Evolutionary conservation across 2,329 filamentous ascomycete genomes (phyloP).

Genomic region (Neobulgaria alba): DNA sequence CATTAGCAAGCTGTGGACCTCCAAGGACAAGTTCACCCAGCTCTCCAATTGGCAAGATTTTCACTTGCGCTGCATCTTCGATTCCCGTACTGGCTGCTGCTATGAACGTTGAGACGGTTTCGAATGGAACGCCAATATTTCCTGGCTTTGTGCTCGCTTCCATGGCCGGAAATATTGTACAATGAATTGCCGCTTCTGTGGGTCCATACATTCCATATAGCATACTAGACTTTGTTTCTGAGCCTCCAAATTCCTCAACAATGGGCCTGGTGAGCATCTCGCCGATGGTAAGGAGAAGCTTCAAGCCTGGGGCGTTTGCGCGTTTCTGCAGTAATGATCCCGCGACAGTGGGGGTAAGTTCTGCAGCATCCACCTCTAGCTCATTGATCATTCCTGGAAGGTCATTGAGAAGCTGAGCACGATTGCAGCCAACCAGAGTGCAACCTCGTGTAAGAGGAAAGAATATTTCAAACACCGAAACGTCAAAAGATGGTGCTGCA

Average conservation of each 20-base stretch:
- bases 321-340: conserved; percentile 66
- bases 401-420: conserved; percentile 64
- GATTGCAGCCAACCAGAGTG: conserved; percentile 65
- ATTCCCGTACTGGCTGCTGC: conserved; percentile 14
- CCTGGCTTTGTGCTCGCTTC: conserved; percentile 45
- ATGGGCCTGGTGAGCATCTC: conserved; percentile 82
- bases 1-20: conserved; percentile 68
- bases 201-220: conserved; percentile 93
- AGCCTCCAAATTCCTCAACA: conserved; percentile 65
- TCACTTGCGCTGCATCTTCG: conserved; percentile 17
- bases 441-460: conserved; percentile 69
- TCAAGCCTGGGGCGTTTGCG: conserved; percentile 56
- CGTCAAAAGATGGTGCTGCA: conserved; percentile 86
- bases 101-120: conserved; percentile 51
- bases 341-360: conserved; percentile 82
- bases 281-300: conserved; percentile 74
- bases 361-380: conserved; percentile 71
- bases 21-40: conserved; percentile 66
- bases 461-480: conserved; percentile 92
- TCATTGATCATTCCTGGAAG: conserved; percentile 57
- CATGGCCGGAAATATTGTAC: conserved; percentile 64
- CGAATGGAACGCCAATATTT: conserved; percentile 69
- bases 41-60: conserved; percentile 25
- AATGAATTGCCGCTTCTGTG: conserved; percentile 87
- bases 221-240: conserved; percentile 42